A percentile compares a stretch with the other conserved stretches of the same genome.
Evolutionary conservation across 1,139 yeast species (phyloP).

Genomic region (Kodamaea derodonti): DNA sequence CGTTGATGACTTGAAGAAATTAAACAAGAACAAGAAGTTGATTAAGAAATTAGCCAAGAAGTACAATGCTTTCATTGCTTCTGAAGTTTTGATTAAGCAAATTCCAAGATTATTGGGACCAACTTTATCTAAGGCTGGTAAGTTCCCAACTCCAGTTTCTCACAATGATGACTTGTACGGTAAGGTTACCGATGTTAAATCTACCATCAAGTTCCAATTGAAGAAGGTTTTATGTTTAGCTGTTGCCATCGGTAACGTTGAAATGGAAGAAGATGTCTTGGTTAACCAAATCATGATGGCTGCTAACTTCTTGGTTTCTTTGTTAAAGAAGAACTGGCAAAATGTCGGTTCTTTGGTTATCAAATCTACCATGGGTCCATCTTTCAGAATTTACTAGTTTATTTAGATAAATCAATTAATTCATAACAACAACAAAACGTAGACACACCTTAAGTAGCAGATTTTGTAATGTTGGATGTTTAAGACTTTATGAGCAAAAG

Average conservation of each 20-base stretch:
- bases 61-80: conserved; percentile 99
- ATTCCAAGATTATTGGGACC: conserved; percentile 99
- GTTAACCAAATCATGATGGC: conserved; percentile 99
- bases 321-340: conserved; percentile 99
- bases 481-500: no score
- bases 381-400: conserved; percentile 95
- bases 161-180: conserved; percentile 97
- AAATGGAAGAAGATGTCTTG: conserved; percentile 95
- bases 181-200: conserved; percentile 96
- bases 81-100: conserved; percentile 98
- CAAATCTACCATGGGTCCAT: conserved; percentile 99
- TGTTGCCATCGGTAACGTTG: conserved; percentile 97
- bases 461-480: no score
- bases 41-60: conserved; percentile 99
- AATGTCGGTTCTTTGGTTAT: conserved; percentile 99
- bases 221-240: conserved; percentile 91
- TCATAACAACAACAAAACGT: neutral
- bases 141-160: conserved; percentile 99
- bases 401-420: conserved; percentile 9
- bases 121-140: conserved; percentile 99
- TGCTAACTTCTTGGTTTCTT: conserved; percentile 98
- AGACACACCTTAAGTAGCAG: no score
- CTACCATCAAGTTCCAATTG: conserved; percentile 99
- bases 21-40: conserved; percentile 99
- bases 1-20: conserved; percentile 99